Evolutionary conservation across 306 rosid genomes (phyloP), one percentile per base, ranked within the genome.

Genomic region (Pachyrhizus erosus): DNA sequence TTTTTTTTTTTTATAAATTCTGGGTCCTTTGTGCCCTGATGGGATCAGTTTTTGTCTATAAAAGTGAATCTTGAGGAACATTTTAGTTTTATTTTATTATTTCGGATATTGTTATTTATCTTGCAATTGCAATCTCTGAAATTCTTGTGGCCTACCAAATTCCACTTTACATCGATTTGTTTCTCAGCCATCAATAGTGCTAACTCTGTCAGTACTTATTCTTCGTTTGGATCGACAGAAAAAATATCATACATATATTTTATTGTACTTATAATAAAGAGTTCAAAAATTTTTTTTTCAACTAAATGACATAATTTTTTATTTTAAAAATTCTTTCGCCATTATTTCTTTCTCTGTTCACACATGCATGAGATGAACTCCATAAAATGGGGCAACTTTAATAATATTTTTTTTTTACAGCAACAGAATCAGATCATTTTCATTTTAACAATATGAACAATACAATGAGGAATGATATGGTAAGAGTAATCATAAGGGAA

Each of bases 31-130:
- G 73, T 73, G 43, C 51, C 40, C 26, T 39, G 39, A n/a, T 64
- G 71, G 76, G 77, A 51, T 52, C 39, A 13, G 23, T 23, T 84
- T 78, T 79, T 73, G 71, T 62, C 70, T 49, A 31, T 61, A 12
- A 74, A 58, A 65, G 34, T 76, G 27, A 69, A 15, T 83, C 60
- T 71, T 29, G 43, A 45, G 58, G 40, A 70, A 70, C 58, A 45
- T 70, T 2, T 70, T 43, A 24, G 24, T 48, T 71, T 14, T 34
- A 21, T 49, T 58, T 11, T 34, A 33, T 34, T 45, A 33, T 13
- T 75, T 67, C 23, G 52, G 31, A 77, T 71, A 8, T 51, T 49
- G 62, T 34, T 51, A 4, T 78, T 14, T 65, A 42, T 34, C 14
- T 78, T 49, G 34, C 51, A 45, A 14, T 40, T 66, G 15, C 46